phyloP scores from a whole-genome alignment of 441 rosid species.

The Arabidopsis lyrata region DNA sequence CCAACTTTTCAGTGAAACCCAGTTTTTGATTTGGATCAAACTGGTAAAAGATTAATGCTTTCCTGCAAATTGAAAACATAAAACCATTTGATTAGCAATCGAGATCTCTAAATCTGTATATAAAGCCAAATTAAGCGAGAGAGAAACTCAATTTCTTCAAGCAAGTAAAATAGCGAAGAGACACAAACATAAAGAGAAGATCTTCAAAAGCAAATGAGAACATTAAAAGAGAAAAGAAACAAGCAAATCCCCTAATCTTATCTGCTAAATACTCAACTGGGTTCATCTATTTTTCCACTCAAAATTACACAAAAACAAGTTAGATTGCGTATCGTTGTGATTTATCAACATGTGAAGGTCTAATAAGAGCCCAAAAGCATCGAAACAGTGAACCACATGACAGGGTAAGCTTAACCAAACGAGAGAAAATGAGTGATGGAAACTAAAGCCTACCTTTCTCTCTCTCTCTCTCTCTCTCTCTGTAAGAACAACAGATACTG shows the following conservation, averaged over 20 bases:
- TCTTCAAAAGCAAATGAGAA: conserved; percentile 14
- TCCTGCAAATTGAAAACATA: conserved; percentile 39
- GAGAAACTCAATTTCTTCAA: conserved; percentile 11
- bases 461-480: conserved; percentile 11
- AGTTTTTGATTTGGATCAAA: conserved; percentile 32
- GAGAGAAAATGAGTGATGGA: conserved; percentile 36
- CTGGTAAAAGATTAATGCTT: conserved; percentile 16
- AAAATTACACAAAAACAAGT: conserved; percentile 1
- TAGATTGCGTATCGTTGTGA: conserved; percentile 18
- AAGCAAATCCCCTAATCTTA: conserved; percentile 10
- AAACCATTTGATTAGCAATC: conserved; percentile 24
- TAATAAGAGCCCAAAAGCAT: neutral
- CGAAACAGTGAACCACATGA: conserved; percentile 28
- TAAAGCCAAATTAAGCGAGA: neutral
- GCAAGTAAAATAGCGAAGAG: neutral
- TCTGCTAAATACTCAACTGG: conserved; percentile 21
- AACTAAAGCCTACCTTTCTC: conserved; percentile 32
- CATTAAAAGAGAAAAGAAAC: neutral
- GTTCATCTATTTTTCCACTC: conserved; percentile 5
- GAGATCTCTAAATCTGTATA: conserved; percentile 26
- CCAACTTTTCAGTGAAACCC: conserved; percentile 23
- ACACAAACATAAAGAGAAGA: conserved; percentile 10
- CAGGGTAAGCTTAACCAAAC: conserved; percentile 23
- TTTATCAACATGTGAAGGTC: neutral
- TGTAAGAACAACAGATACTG: neutral